phyloP scores from a whole-genome alignment of 1,139 yeast species.

The Yamadazyma friedrichii region DNA sequence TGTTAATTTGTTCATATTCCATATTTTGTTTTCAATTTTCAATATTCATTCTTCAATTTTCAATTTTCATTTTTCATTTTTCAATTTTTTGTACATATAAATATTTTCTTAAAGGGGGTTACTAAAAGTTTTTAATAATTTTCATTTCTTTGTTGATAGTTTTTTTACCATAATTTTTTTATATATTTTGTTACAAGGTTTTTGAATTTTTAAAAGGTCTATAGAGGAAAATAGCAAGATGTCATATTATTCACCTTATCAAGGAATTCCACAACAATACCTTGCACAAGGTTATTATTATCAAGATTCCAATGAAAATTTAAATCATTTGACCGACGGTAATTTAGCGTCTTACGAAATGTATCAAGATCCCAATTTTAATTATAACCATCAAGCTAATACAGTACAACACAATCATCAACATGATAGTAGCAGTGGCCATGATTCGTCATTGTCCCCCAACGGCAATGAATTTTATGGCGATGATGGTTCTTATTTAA shows the following conservation, averaged over 20 bases:
- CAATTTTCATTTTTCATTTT: background rate
- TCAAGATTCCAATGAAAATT: conserved; percentile 16
- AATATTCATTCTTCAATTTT: background rate
- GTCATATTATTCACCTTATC: conserved; percentile 49
- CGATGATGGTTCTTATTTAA: conserved; percentile 23
- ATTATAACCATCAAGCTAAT: conserved; percentile 1
- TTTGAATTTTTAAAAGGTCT: background rate
- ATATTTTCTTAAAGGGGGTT: background rate
- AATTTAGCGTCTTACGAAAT: conserved; percentile 11
- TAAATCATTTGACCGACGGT: conserved; percentile 8
- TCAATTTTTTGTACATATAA: too few relatives aligned
- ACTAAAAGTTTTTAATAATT: background rate
- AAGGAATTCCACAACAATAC: conserved; percentile 39
- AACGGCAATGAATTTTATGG: conserved; percentile 24
- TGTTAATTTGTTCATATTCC: too few relatives aligned
- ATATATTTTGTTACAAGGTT: background rate
- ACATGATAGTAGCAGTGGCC: background rate
- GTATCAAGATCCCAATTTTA: conserved; percentile 9
- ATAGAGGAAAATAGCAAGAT: conserved; percentile 16
- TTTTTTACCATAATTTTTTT: background rate
- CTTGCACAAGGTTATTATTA: conserved; percentile 36
- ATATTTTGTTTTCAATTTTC: background rate
- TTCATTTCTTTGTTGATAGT: conserved; percentile 3
- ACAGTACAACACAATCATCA: too few relatives aligned
- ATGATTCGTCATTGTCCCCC: conserved; percentile 12